Base-by-base conservation (phyloP, 2,329 filamentous ascomycete species). In the Emericellopsis atlantica region DNA sequence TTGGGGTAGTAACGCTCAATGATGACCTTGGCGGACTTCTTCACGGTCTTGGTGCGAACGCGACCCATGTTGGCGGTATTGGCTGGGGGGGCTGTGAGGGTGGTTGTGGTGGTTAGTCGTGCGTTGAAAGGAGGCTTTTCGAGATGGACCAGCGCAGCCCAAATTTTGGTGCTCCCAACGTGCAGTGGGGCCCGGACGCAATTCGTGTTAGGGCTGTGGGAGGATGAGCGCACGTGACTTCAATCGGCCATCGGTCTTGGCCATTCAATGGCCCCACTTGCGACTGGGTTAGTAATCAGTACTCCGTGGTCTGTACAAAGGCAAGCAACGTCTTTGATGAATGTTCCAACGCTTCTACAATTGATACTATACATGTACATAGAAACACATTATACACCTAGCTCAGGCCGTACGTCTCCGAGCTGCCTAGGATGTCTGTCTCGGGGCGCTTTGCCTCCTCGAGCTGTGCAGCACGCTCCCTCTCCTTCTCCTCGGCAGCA, bases 1-100 rank as follows among this genome's bases (percentile, higher is more conserved):
- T 87, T 88, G 65, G 92, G 92, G 75, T 94, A 93, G 78, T 92
- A 93, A 55, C 84, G 80, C 84, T 95, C 89, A 72, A 98, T 96
- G 76, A 96, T 90, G 79, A 95, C 88, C 85, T 98, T 98, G 75
- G 92, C 89, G 77, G 73, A 77, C 72, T 77, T 78, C 74, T 79
- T 79, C 56, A 78, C 74, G 48, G 76, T 81, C 72, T 81, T 81
- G 53, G 76, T 81, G 54, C 76, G 74, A 65, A 81, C 76, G 67
- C 75, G 74, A 77, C 76, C 76, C 76, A 79, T 80, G 61, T 75
- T 79, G 70, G 57, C 71, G 67, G 70, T 69, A 55, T 67, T 66
- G 54, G 54, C 56, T 54, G 57, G 54, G 9, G 9, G 26, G 26
- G 26, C 26, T 29, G 26, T 29, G 26, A 29, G 26, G 26, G 26